These are phyloP conservation scores for Lonicera japonica DNA, from an alignment of 129 eudicot genomes.

Conservation along the genomic window DNA sequence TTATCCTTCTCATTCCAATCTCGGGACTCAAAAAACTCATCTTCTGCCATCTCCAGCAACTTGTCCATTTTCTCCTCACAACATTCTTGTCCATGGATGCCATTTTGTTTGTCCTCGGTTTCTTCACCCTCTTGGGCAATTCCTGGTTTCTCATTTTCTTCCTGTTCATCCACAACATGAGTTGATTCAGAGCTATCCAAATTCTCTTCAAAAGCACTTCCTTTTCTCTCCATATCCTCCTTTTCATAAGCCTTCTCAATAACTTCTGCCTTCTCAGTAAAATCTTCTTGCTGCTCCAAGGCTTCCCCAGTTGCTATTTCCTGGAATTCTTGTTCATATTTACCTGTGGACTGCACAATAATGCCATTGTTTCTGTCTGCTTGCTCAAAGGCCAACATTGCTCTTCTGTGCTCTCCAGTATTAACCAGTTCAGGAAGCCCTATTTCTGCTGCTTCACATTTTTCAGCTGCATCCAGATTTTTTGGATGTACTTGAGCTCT, in stretches of 20 bases:
- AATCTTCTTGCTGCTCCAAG: slow-evolving; percentile 18
- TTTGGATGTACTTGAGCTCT: too few relatives aligned
- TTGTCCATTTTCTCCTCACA: slow-evolving; percentile 22
- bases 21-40: background rate
- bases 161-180: background rate
- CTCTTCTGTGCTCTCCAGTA: slow-evolving; percentile 28
- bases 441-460: slow-evolving; percentile 26
- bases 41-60: slow-evolving; percentile 16
- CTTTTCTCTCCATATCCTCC: slow-evolving; percentile 17
- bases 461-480: slow-evolving; percentile 23
- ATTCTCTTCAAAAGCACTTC: slow-evolving; percentile 6
- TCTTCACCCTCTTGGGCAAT: slow-evolving; percentile 19
- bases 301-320: slow-evolving; percentile 15
- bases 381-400: slow-evolving; percentile 17
- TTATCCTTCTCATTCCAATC: slow-evolving; percentile 15
- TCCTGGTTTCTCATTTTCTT: slow-evolving; percentile 12
- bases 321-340: slow-evolving; percentile 15
- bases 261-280: slow-evolving; percentile 16
- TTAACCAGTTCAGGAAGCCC: slow-evolving; percentile 25
- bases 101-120: slow-evolving; percentile 15
- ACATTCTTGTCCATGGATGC: slow-evolving; percentile 20
- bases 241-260: slow-evolving; percentile 18
- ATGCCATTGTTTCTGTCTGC: slow-evolving; percentile 3
- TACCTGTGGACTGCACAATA: too few relatives aligned
- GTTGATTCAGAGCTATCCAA: slow-evolving; percentile 7